Base-by-base conservation (phyloP, 2,329 filamentous ascomycete species). In the Emergomyces orientalis region DNA sequence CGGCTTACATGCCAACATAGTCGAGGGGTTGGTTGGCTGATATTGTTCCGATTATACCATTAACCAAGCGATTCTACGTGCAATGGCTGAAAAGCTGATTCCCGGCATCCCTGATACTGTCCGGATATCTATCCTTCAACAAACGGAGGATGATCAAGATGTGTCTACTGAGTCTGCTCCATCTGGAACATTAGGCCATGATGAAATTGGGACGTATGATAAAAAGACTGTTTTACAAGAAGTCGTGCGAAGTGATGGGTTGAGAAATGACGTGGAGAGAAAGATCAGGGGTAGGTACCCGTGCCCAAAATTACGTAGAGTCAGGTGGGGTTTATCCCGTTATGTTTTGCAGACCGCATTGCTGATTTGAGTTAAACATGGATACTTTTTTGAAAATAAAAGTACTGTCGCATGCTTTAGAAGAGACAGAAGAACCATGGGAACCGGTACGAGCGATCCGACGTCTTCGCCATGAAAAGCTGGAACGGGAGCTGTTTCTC, bases 1-100 rank as follows among this genome's bases (percentile, higher is more conserved):
- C 54, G 22, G 32, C 52, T 4, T 11, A 56, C 13, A 32, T 30
- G 30, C 14, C 25, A 54, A 17, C 9, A 17, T 37, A 32, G 67
- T n/a, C 64, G 34, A 32, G 3, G 32, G 30, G 17, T 52, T 56
- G 32, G 19, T 45, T 43, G 32, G 52, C 45, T 52, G 30, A 45
- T 57, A 47, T 66, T 58, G 60, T 66, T 34, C 13, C 9, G 9
- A 19, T 62, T 61, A 61, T 11, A 25, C n/a, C n/a, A n/a, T 61
- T 47, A 32, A 14, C 52, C 5, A 55, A 88, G 86, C 89, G 0
- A 76, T 93, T 7, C 78, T 94, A 19, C 84, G 84, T 69, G 89
- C 90, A 1, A 86, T 95, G 67, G 87, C 86, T 4, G 86, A 91
- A 65, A 90, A 90, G 69, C 80, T 91, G 41, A 88, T 95, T 19